phyloP scores from a whole-genome alignment of 2,329 filamentous ascomycete species.

The Colletotrichum sp. region DNA sequence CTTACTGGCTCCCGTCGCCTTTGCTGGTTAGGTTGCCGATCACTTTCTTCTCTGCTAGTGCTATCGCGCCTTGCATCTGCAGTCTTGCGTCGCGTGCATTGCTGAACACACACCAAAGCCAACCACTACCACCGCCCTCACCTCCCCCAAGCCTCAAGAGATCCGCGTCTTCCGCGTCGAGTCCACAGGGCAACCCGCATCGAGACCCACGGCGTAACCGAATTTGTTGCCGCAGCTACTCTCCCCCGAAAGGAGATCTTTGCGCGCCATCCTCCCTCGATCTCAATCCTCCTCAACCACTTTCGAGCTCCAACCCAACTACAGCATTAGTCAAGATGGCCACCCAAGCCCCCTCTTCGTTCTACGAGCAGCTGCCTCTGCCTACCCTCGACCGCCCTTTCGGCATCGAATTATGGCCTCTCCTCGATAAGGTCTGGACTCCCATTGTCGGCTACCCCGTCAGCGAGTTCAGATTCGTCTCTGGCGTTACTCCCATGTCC shows the following conservation, averaged over 20 bases:
- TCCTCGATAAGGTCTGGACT: constrained; percentile 89
- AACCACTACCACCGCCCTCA: background rate
- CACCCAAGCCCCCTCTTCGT: constrained; percentile 42
- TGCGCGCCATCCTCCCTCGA: background rate
- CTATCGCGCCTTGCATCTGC: background rate
- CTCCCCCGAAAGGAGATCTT: background rate
- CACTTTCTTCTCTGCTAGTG: background rate
- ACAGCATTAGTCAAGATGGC: constrained; percentile 35
- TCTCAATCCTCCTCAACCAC: background rate
- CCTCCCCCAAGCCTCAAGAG: background rate
- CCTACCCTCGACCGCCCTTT: constrained; percentile 93
- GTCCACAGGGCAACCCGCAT: constrained; percentile 16
- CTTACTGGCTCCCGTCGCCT: constrained; percentile 33
- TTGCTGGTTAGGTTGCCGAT: background rate
- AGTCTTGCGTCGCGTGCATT: constrained; percentile 13
- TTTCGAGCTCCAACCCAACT: constrained; percentile 2
- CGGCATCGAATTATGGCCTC: constrained; percentile 88
- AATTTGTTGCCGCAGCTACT: background rate
- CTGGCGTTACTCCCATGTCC: constrained; percentile 86
- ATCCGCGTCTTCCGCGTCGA: constrained; percentile 26
- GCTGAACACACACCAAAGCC: background rate
- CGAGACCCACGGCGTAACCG: constrained; percentile 16
- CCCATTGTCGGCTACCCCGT: constrained; percentile 79
- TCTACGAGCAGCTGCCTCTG: constrained; percentile 63
- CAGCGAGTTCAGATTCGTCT: constrained; percentile 83